Evolutionary conservation across 495 filamentous ascomycete genomes (phyloP).

Genomic region (Talaromyces adpressus): DNA sequence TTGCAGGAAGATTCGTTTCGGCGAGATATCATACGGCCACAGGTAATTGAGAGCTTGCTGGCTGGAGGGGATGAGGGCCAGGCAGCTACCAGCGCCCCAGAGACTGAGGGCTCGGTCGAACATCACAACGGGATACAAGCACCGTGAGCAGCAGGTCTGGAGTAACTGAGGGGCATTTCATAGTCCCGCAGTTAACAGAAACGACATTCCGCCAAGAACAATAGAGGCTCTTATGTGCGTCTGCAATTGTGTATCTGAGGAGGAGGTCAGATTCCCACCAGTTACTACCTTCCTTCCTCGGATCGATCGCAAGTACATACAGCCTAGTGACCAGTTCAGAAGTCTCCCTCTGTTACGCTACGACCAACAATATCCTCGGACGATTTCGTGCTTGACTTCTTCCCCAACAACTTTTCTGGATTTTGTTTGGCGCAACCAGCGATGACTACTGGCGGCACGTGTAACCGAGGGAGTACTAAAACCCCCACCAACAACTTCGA

Average conservation of each 20-base stretch:
- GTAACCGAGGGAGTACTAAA: conserved; percentile 4
- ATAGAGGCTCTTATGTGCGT: neutral
- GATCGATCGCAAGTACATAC: neutral
- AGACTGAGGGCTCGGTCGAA: conserved; percentile 11
- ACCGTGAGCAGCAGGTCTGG: neutral
- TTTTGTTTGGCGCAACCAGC: neutral
- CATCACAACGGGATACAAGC: neutral
- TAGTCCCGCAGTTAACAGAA: neutral
- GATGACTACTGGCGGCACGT: neutral
- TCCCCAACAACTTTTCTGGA: neutral
- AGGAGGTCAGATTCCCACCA: neutral
- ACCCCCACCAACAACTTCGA: neutral
- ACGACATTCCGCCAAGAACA: neutral
- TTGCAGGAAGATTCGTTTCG: conserved; percentile 80
- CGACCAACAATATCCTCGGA: neutral
- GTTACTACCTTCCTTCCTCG: neutral
- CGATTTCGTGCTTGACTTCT: neutral
- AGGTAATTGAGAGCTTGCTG: conserved; percentile 57
- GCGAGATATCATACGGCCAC: conserved; percentile 70
- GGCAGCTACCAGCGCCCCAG: conserved; percentile 9
- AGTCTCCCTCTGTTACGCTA: neutral
- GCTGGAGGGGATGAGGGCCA: conserved; percentile 36
- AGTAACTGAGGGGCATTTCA: neutral
- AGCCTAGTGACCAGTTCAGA: neutral
- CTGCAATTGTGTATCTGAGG: neutral